These are phyloP conservation scores for Ganoderma lingzhi DNA, from an alignment of 1,284 basidiomycete species.

Conservation along the genomic window DNA sequence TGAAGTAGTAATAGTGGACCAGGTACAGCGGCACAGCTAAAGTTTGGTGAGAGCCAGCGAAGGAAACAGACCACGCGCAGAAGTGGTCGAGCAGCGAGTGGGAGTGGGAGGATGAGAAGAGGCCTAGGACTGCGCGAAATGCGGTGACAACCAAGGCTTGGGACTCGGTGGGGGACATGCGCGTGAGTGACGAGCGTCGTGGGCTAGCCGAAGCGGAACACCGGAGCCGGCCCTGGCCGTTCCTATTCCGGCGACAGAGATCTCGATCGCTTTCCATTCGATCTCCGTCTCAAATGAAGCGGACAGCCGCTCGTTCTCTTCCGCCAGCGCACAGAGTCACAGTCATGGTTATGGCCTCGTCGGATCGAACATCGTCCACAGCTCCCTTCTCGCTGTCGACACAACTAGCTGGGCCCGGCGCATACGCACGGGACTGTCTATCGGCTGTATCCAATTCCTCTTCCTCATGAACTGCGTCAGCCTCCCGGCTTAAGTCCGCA, in stretches of 20 bases:
- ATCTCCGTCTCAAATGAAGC: constrained; percentile 1
- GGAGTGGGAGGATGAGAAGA: neutral
- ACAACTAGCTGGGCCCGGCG: neutral
- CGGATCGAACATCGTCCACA: neutral
- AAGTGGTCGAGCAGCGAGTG: neutral
- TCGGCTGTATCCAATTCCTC: neutral
- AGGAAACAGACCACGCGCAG: neutral
- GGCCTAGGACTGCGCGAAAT: neutral
- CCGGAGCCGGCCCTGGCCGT: neutral
- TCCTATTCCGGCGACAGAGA: neutral
- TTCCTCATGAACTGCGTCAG: neutral
- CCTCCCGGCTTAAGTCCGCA: neutral
- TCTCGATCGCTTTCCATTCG: neutral
- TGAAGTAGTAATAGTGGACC: constrained; percentile 17
- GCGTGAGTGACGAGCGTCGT: neutral
- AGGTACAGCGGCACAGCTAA: constrained; percentile 15
- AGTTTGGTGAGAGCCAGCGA: neutral
- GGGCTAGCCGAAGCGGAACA: neutral
- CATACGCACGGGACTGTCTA: neutral
- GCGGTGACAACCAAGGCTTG: constrained; percentile 3
- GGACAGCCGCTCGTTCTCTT: neutral
- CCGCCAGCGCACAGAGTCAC: neutral
- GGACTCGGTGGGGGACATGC: too few species aligned
- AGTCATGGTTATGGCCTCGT: neutral
- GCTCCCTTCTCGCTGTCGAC: neutral